phyloP scores from a whole-genome alignment of 2,329 filamentous ascomycete species.

The Pyrenophora seminiperda region DNA sequence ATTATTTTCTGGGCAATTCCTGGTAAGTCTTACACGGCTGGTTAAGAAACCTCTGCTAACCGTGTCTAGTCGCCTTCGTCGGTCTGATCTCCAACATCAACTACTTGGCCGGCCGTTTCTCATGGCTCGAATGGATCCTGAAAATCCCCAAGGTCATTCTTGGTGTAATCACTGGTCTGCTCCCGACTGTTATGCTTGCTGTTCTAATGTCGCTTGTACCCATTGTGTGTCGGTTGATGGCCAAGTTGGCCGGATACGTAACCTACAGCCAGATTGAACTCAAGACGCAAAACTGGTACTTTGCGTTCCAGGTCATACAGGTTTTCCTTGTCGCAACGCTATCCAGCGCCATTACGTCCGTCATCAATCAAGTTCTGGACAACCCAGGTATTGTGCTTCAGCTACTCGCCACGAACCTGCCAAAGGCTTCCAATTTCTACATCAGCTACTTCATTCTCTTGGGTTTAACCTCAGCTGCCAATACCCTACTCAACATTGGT shows the following conservation, averaged over 20 bases:
- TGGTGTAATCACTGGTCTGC: constrained; percentile 54
- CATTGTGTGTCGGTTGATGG: constrained; percentile 49
- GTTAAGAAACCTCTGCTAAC: constrained; percentile 13
- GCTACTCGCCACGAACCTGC: constrained; percentile 75
- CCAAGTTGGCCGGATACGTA: constrained; percentile 46
- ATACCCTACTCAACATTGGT: constrained; percentile 72
- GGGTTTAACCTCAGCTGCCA: constrained; percentile 55
- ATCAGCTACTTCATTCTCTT: constrained; percentile 94
- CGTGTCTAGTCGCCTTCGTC: constrained; percentile 47
- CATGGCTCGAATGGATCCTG: constrained; percentile 52
- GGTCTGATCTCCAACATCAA: constrained; percentile 54
- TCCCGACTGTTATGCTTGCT: constrained; percentile 51
- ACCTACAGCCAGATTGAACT: constrained; percentile 60
- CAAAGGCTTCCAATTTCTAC: constrained; percentile 91
- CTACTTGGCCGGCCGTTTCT: constrained; percentile 46
- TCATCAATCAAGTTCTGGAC: constrained; percentile 59
- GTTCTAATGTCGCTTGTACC: constrained; percentile 53
- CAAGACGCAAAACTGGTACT: constrained; percentile 90
- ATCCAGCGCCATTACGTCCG: constrained; percentile 74
- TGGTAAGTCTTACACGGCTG: constrained; percentile 12
- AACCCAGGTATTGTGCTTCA: constrained; percentile 65
- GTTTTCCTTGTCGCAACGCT: constrained; percentile 89
- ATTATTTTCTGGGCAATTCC: constrained; percentile 56
- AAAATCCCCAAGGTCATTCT: constrained; percentile 49
- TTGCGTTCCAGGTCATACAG: constrained; percentile 87